Evolutionary conservation across 345 rosid species (phyloP).

Genomic region (Camelina neglecta): DNA sequence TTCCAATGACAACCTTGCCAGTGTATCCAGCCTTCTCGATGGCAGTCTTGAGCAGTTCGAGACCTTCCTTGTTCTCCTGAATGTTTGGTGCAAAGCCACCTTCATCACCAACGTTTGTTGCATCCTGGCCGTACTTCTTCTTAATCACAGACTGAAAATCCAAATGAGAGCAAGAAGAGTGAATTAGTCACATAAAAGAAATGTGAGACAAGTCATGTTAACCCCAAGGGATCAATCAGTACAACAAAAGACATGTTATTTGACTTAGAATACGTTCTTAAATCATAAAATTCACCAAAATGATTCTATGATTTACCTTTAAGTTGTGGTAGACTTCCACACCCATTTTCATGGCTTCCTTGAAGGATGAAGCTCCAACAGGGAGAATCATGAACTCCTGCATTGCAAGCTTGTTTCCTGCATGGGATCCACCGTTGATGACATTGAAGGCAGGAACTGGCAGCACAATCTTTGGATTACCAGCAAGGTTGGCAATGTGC

Average conservation of each 20-base stretch:
- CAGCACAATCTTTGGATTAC: constrained; percentile 83
- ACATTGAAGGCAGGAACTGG: constrained; percentile 99
- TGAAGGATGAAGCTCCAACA: constrained; percentile 85
- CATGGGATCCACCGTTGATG: constrained; percentile 99
- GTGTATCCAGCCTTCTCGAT: constrained; percentile 93
- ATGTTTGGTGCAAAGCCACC: constrained; percentile 99
- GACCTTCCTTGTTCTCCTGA: constrained; percentile 99
- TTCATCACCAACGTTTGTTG: constrained; percentile 99
- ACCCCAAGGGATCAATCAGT: not conserved
- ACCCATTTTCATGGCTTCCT: constrained; percentile 97
- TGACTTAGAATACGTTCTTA: not conserved
- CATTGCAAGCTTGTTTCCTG: constrained; percentile 99
- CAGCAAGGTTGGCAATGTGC: constrained; percentile 89
- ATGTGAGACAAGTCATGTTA: not conserved
- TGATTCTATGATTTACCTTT: constrained; percentile 52
- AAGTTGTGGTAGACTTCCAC: constrained; percentile 84
- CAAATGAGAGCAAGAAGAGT: not conserved
- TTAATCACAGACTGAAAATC: constrained; percentile 44
- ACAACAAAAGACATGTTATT: not conserved
- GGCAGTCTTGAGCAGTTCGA: constrained; percentile 89
- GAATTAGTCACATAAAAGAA: not conserved
- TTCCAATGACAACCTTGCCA: constrained; percentile 92
- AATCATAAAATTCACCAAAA: not conserved
- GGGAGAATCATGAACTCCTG: constrained; percentile 99
- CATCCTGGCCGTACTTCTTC: constrained; percentile 94